phyloP scores from a whole-genome alignment of 495 filamentous ascomycete genomes.

The Aspergillus ellipticus region DNA sequence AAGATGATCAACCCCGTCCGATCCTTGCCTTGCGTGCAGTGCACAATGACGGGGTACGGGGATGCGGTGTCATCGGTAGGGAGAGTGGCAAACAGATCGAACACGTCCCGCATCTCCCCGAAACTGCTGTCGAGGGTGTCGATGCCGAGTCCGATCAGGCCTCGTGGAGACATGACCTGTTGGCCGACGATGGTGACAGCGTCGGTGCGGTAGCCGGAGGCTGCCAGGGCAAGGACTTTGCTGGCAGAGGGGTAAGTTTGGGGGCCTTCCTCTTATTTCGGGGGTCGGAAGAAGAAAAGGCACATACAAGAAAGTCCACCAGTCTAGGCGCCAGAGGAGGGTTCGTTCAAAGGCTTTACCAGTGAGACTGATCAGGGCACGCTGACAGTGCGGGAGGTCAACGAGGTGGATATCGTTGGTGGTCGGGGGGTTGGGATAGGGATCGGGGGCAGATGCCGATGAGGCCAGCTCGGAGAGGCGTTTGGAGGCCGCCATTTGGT shows the following conservation, averaged over 20 bases:
- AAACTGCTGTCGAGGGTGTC: slow-evolving; percentile 62
- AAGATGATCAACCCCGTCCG: slow-evolving; percentile 72
- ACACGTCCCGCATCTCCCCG: slow-evolving; percentile 56
- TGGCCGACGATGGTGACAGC: slow-evolving; percentile 64
- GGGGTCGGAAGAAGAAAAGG: slow-evolving; percentile 2
- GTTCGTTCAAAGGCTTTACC: slow-evolving; percentile 65
- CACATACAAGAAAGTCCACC: slow-evolving; percentile 56
- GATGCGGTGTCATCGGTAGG: background rate
- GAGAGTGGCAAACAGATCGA: slow-evolving; percentile 43
- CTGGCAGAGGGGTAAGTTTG: slow-evolving; percentile 24
- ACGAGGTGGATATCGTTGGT: slow-evolving; percentile 41
- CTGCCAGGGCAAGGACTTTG: slow-evolving; percentile 56
- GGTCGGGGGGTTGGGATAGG: slow-evolving; percentile 29
- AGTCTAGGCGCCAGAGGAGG: slow-evolving; percentile 66
- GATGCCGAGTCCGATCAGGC: slow-evolving; percentile 62
- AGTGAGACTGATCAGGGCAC: slow-evolving; percentile 65
- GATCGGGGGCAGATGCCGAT: background rate
- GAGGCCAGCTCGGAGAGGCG: slow-evolving; percentile 38
- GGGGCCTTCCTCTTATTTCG: background rate
- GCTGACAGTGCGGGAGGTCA: slow-evolving; percentile 57
- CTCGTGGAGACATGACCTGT: slow-evolving; percentile 64
- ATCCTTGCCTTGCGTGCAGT: slow-evolving; percentile 90
- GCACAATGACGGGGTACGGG: slow-evolving; percentile 59
- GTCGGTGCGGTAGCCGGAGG: slow-evolving; percentile 61
- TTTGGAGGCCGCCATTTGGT: slow-evolving; percentile 63